A percentile compares a stretch with the other conserved stretches of the same genome.
Evolutionary conservation across 2,329 filamentous ascomycete species (phyloP).

Genomic region (Pseudogymnoascus sp.): DNA sequence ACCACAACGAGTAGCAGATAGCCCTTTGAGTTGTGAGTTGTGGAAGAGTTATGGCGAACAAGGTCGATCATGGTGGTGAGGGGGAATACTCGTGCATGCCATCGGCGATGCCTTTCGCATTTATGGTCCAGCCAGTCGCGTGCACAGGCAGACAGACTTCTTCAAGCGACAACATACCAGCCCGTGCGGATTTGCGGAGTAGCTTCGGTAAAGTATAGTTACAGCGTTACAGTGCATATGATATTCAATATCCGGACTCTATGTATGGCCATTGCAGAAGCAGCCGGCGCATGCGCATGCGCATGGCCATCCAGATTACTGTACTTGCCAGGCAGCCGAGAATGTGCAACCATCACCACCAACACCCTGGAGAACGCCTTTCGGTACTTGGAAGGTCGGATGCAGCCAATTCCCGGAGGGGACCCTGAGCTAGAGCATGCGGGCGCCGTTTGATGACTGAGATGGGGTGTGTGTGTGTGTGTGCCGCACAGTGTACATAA

Average conservation of each 20-base stretch:
- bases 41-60: not conserved
- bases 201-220: not conserved
- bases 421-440: constrained; percentile 4
- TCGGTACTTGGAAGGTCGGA: constrained; percentile 4
- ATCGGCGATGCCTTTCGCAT: not conserved
- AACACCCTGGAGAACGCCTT: not conserved
- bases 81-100: not conserved
- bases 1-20: not conserved
- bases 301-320: not conserved
- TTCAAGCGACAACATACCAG: not conserved
- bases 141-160: not conserved
- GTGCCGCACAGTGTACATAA: not conserved
- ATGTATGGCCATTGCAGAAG: not conserved
- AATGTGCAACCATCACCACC: not conserved
- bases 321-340: not conserved
- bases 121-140: not conserved
- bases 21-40: not conserved
- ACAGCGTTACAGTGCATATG: constrained; percentile 7
- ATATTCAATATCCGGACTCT: not conserved
- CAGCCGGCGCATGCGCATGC: not conserved
- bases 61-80: not conserved
- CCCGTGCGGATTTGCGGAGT: not conserved
- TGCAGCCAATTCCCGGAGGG: constrained; percentile 2
- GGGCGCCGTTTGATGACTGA: constrained; percentile 5
- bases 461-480: not conserved